Evolutionary conservation across 1,139 yeast species (phyloP).

Genomic region (Yamadazyma blattariae): DNA sequence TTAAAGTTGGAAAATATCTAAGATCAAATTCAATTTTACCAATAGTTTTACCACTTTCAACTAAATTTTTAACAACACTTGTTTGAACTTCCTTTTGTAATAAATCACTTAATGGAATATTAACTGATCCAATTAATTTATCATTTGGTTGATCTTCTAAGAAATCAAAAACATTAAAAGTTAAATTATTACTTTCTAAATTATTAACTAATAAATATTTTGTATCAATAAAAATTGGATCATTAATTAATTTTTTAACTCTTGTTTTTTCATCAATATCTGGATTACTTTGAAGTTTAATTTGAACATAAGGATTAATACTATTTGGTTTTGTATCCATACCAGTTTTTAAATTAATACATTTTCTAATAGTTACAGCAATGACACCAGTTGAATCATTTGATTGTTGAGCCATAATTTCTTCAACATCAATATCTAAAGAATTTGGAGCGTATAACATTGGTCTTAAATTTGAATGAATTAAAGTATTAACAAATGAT

Average conservation of each 20-base stretch:
- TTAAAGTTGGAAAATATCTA: conserved; percentile 60
- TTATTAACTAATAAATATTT: conserved; percentile 55
- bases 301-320: conserved; percentile 59
- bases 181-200: conserved; percentile 55
- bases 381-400: conserved; percentile 69
- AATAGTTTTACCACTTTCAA: conserved; percentile 54
- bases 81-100: conserved; percentile 48
- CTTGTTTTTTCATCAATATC: conserved; percentile 49
- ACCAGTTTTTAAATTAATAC: conserved; percentile 44
- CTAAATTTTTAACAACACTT: conserved; percentile 32
- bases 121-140: conserved; percentile 53
- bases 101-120: conserved; percentile 55
- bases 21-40: conserved; percentile 62
- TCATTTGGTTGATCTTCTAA: conserved; percentile 51
- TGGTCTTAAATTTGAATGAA: conserved; percentile 70
- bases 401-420: conserved; percentile 57
- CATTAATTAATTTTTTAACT: conserved; percentile 51
- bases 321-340: conserved; percentile 39
- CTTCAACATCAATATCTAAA: conserved; percentile 70
- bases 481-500: conserved; percentile 65
- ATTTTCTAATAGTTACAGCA: conserved; percentile 59
- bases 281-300: conserved; percentile 45
- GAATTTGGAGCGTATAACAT: conserved; percentile 83
- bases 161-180: conserved; percentile 53
- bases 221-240: conserved; percentile 67